Percentiles rank a stretch among this genome's conserved stretches.
Conservation (phyloP, 176 grass and related monocot genomes). For the Rhynchospora tenuis region DNA sequence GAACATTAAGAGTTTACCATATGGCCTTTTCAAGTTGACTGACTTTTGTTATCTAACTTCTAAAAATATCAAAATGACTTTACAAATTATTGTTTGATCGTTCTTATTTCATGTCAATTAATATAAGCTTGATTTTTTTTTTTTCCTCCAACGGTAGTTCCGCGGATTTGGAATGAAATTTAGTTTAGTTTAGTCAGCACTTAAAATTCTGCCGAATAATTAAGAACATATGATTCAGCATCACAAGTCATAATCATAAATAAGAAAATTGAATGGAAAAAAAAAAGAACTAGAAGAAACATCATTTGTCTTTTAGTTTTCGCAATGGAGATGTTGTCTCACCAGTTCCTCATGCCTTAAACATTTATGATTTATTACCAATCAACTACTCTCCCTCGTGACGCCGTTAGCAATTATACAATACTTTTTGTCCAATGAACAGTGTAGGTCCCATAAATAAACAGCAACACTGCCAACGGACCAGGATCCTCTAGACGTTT, state of each 20-base stretch:
- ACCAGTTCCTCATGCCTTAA: background rate
- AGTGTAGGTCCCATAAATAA: background rate
- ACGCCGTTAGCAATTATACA: slow-evolving; percentile 12
- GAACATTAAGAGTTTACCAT: too few relatives aligned
- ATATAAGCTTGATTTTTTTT: too few relatives aligned
- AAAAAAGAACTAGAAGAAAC: background rate
- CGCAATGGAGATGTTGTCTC: background rate
- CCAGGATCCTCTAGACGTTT: too few relatives aligned
- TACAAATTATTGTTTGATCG: too few relatives aligned
- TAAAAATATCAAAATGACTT: too few relatives aligned
- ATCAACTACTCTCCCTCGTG: background rate
- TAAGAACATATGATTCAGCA: background rate
- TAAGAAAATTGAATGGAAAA: background rate
- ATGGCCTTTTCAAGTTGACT: too few relatives aligned
- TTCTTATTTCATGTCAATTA: too few relatives aligned
- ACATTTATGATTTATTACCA: background rate
- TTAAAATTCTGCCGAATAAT: background rate
- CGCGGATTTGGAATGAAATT: background rate
- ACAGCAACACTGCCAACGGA: too few relatives aligned
- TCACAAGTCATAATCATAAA: background rate
- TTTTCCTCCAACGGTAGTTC: too few relatives aligned
- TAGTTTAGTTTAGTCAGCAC: background rate
- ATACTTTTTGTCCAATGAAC: background rate
- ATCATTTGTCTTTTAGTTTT: background rate
- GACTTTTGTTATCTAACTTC: too few relatives aligned